Evolutionary conservation across 148 eudicot genomes (phyloP).

Genomic region (Limonium bicolor): DNA sequence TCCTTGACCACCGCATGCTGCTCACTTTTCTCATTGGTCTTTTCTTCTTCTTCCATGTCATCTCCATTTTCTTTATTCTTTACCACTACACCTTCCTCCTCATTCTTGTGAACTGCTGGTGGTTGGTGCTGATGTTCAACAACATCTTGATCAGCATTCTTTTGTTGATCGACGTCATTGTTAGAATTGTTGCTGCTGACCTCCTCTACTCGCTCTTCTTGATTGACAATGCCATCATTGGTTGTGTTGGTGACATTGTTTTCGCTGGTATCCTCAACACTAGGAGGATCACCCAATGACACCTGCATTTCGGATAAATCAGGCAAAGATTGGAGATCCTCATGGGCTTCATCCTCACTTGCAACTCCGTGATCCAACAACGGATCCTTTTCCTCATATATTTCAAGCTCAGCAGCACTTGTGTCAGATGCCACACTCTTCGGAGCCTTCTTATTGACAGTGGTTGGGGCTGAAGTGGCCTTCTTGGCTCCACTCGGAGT

Average conservation of each 20-base stretch:
- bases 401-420: constrained; percentile 6
- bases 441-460: constrained; percentile 13
- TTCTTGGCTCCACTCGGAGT: not conserved
- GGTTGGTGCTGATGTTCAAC: not conserved
- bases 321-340: constrained; percentile 18
- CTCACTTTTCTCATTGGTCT: constrained; percentile 1
- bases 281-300: constrained; percentile 17
- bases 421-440: constrained; percentile 21
- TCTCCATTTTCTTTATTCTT: not conserved
- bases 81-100: constrained; percentile 1
- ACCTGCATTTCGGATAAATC: constrained; percentile 37
- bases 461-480: not conserved
- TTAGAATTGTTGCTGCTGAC: not conserved
- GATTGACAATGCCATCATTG: not conserved
- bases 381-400: constrained; percentile 1
- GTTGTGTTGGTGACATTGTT: not conserved
- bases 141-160: not conserved
- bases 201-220: not conserved
- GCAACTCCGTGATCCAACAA: constrained; percentile 6
- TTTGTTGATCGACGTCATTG: not conserved
- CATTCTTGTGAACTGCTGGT: not conserved
- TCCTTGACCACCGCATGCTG: not conserved
- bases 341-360: constrained; percentile 13
- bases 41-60: constrained; percentile 1
- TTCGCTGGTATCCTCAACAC: not conserved